Evolutionary conservation across 2,329 filamentous ascomycete species (phyloP), one percentile per base, ranked within the genome.

Genomic region (Elsinoe australis): DNA sequence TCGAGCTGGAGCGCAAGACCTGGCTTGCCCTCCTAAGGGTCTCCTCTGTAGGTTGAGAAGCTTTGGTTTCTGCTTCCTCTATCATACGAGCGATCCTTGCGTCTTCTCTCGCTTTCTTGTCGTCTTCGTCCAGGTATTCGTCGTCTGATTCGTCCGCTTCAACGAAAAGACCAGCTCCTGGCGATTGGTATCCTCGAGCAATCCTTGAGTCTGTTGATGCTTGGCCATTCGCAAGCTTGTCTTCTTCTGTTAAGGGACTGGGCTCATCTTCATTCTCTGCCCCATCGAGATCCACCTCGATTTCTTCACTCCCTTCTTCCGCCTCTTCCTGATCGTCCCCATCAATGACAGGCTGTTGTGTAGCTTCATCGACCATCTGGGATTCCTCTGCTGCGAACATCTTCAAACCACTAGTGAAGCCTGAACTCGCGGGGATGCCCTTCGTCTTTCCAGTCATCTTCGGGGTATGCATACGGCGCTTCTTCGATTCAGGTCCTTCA

Each of bases 211-310:
- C 12, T 22, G 10, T 41, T 26, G 26, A 46, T 19, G 14, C 28
- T 5, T 9, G 7, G n/a, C 17, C 39, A 10, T 44, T 18, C 9
- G 17, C 39, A 15, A 44, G 26, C 8, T 44, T 26, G 14, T 35
- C 33, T 5, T 15, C 22, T 15, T 47, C 48, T 0, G 34, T 36
- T 9, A 15, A n/a, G n/a, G n/a, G n/a, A n/a, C n/a, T 21, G 26
- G 22, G 21, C 7, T 10, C 12, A 19, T 10, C 5, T 39, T 18
- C 29, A 24, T 89, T 66, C 92, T 95, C 58, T 80, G 88, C 1
- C 88, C 88, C 0, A 83, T 95, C 64, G 95, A 95, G 62, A 8
- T 31, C 7, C 2, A 15, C 19, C 3, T 54, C 52, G 4, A 62
- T 61, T 3, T 51, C 44, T 22, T 33, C 52, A 10, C 31, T 33